A percentile compares a stretch with the other conserved stretches of the same genome.
Evolutionary conservation across 2,329 filamentous ascomycete species (phyloP).

Genomic region (Ophiostoma piceae): DNA sequence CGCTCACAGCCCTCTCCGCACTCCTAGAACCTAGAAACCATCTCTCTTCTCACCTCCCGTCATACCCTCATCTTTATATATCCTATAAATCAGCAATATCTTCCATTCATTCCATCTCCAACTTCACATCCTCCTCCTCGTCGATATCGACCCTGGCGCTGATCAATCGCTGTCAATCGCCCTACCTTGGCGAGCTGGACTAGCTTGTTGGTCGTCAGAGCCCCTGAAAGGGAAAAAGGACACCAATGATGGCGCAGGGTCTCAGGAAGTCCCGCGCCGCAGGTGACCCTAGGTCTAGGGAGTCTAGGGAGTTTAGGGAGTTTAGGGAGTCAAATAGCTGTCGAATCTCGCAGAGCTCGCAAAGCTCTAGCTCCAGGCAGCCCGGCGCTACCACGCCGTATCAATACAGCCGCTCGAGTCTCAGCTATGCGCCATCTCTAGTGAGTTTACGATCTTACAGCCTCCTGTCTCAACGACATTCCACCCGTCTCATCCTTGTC

Average conservation of each 20-base stretch:
- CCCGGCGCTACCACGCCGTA: conserved; percentile 1
- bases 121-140: background rate
- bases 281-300: background rate
- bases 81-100: background rate
- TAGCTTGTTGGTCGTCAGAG: background rate
- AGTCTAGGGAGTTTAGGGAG: background rate
- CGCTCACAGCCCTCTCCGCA: background rate
- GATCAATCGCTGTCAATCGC: background rate
- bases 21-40: background rate
- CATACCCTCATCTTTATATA: background rate
- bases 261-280: conserved; percentile 6
- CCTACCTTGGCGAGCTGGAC: background rate
- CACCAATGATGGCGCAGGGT: conserved; percentile 17
- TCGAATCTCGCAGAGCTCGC: background rate
- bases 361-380: background rate
- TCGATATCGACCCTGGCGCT: background rate
- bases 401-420: background rate
- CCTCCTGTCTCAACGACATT: background rate
- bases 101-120: background rate
- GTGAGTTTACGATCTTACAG: conserved; percentile 1
- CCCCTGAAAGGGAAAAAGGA: conserved; percentile 7
- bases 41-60: background rate
- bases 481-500: background rate
- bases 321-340: background rate
- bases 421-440: background rate